Percentiles rank a stretch among this genome's conserved stretches.
Evolutionary conservation across 129 eudicot genomes (phyloP).

Genomic region (Sambucus nigra): DNA sequence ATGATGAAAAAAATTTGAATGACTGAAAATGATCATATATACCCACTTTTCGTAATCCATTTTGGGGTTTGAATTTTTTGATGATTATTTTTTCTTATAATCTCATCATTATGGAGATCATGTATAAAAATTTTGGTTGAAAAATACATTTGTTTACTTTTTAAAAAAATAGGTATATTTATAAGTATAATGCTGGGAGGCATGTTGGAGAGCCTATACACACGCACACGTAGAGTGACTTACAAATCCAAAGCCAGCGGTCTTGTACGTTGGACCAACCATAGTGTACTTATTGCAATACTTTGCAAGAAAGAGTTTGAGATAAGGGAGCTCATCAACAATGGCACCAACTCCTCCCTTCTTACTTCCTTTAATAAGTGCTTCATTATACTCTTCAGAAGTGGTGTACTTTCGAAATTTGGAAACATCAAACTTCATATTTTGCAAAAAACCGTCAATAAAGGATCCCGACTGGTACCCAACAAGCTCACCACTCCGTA

Average conservation of each 20-base stretch:
- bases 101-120: no score
- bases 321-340: conserved; percentile 49
- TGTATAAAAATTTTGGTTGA: no score
- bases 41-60: no score
- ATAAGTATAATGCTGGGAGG: no score
- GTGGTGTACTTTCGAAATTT: conserved; percentile 22
- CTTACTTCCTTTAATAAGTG: conserved; percentile 37
- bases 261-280: conserved; percentile 32
- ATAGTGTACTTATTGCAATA: conserved; percentile 32
- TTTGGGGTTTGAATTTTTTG: no score
- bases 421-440: conserved; percentile 20
- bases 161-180: no score
- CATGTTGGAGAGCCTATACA: no score
- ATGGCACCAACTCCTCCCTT: conserved; percentile 46
- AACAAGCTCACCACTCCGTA: conserved; percentile 27
- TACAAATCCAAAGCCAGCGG: conserved; percentile 46
- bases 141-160: no score
- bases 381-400: conserved; percentile 21
- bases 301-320: conserved; percentile 23
- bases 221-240: no score
- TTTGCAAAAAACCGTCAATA: conserved; percentile 14
- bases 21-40: no score
- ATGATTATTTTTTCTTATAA: no score
- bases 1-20: no score
- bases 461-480: conserved; percentile 41